phyloP scores from a whole-genome alignment of 106 monocot species.

The Allium sativum region DNA sequence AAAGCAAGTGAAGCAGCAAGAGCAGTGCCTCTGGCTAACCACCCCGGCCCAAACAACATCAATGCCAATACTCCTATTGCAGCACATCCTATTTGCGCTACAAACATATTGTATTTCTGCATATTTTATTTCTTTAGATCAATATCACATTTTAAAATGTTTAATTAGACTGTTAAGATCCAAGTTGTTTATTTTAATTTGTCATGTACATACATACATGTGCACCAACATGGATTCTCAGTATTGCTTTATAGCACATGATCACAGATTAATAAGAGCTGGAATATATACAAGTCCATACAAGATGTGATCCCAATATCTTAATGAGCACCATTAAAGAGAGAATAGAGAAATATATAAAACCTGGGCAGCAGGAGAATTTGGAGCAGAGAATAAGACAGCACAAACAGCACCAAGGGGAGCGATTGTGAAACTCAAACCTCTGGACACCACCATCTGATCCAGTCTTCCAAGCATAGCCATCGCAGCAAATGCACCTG shows the following conservation, averaged over 20 bases:
- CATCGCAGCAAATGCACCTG: constrained; percentile 87
- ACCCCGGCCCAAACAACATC: constrained; percentile 70
- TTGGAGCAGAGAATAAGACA: constrained; percentile 55
- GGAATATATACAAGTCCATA: not conserved
- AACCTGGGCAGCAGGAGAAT: constrained; percentile 76
- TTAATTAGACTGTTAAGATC: too few relatives aligned
- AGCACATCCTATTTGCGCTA: constrained; percentile 85
- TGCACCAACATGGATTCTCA: too few relatives aligned
- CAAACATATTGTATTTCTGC: constrained; percentile 91
- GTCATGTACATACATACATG: too few relatives aligned
- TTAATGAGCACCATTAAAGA: not conserved
- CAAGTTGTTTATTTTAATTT: too few relatives aligned
- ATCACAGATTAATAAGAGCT: too few relatives aligned
- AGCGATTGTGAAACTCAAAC: constrained; percentile 68
- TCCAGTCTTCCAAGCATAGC: constrained; percentile 66
- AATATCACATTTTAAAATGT: too few relatives aligned
- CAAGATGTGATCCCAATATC: not conserved
- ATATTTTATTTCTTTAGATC: not conserved
- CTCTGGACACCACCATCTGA: constrained; percentile 50
- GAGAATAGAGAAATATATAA: not conserved
- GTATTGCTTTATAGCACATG: too few relatives aligned
- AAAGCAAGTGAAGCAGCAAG: constrained; percentile 79
- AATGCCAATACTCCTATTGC: constrained; percentile 81
- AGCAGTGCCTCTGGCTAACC: constrained; percentile 69
- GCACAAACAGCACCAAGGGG: constrained; percentile 81